Base-by-base conservation (phyloP, 495 filamentous ascomycete species). In the Immersiella caudata region DNA sequence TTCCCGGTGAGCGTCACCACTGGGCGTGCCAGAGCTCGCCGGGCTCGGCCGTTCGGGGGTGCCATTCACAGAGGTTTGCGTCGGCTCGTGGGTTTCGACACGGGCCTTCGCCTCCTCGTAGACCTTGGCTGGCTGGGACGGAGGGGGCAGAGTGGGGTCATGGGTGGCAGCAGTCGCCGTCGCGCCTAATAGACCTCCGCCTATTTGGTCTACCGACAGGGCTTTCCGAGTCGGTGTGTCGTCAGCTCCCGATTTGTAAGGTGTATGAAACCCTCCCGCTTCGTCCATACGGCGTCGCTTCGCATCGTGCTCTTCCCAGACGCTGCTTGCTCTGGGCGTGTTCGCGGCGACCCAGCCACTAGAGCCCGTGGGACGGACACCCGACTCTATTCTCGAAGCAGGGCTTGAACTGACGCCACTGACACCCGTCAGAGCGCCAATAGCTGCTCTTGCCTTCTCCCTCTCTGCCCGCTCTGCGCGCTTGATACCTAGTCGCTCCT, bases 401-500 rank as follows among this genome's bases (percentile, higher is more conserved):
- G 55, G 71, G 58, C 40, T 46, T 12, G 16, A 33, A 8, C 29
- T 14, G 11, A 46, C 40, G 25, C 33, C 60, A 7, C 36, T 16
- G 11, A 36, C 56, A 14, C 7, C 21, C 8, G 27, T 5, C 16
- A 52, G 0, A 20, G 60, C 36, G 14, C 29, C 62, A 36, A 63
- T 9, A 18, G 64, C 29, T 14, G 61, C 46, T 25, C 49, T 64
- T 1, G 63, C 67, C 22, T 49, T 67, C 11, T 74, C 70, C 52
- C 58, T 70, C 54, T 73, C 73, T 1, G 66, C 69, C 0, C 59
- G 70, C 58, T 74, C 73, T 2, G 66, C 69, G 0, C 60, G 52
- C 64, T 70, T 70, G 54, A 78, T 67, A 18, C 78, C 80, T 65
- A 83, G 69, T 36, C 80, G 78, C 7, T 76, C 74, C 36, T 71